Base-by-base conservation (phyloP, 1,284 basidiomycete species). In the Trichosporon faecale region DNA sequence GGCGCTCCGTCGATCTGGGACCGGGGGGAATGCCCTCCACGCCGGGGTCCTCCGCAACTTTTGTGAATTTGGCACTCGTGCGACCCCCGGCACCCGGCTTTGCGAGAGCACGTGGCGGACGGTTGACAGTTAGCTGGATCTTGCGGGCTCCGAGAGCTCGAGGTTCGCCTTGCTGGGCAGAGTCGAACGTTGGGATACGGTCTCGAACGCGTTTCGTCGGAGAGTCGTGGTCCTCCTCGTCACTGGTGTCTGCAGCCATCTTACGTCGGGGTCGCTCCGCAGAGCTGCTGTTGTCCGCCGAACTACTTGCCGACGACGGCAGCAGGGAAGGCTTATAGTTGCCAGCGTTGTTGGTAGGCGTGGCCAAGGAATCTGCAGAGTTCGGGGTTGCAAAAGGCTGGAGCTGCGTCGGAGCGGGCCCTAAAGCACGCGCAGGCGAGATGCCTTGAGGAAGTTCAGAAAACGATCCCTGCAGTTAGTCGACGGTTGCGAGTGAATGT, bases 1-100 rank as follows among this genome's bases (percentile, higher is more conserved):
- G 94, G 77, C 95, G 93, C 68, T 86, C 86, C 49, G 84, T 84
- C 4, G 90, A 89, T 77, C 94, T 91, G 1, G 92, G 92, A n/a
- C 92, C 92, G 1, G 89, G 87, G 0, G 93, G 93, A 0, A 95
- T 87, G 66, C 83, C 82, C 67, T 84, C 81, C 1, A 81, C 80
- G 21, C 81, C 81, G 1, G 81, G 81, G 69, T 82, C 81, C 60
- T 79, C 80, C 2, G 80, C 81, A 2, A 78, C 79, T 68, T 80
- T 80, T 33, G 77, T 72, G 35, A 79, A 78, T 66, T 82, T 82
- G 29, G 79, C 75, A 33, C 75, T 78, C 11, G 79, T 78, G 31
- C 80, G 70, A n/a, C 69, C 65, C 1, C 75, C 76, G 40, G 63
- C 66, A 7, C 75, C 77, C 1, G 67, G 57, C 18, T 66, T 61